These are phyloP conservation scores for Neonectria sp. DNA, from an alignment of 2,329 filamentous ascomycete species.

Conservation along the genomic window DNA sequence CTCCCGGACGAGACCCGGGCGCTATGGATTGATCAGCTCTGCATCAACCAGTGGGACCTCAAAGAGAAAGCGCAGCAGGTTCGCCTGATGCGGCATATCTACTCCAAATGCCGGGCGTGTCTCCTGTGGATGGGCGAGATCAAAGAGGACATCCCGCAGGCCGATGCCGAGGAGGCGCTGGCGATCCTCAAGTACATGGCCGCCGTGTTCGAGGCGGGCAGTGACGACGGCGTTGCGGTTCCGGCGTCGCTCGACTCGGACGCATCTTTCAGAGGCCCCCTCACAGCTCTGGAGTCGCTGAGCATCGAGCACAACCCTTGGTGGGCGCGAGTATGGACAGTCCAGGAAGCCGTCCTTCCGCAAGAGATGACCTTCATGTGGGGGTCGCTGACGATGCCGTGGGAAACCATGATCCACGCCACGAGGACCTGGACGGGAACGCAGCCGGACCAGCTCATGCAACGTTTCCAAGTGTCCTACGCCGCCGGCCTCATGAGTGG, in stretches of 20 bases:
- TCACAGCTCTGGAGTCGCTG: constrained; percentile 25
- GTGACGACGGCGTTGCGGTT: constrained; percentile 2
- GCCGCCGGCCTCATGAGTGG: neutral
- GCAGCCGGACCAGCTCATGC: neutral
- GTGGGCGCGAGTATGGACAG: constrained; percentile 29
- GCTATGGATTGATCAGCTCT: constrained; percentile 33
- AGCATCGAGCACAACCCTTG: constrained; percentile 19
- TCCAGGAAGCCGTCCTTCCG: constrained; percentile 32
- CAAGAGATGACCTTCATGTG: constrained; percentile 16
- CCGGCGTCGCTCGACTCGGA: constrained; percentile 12
- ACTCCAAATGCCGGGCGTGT: constrained; percentile 20
- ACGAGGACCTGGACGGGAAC: constrained; percentile 15
- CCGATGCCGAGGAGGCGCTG: constrained; percentile 18
- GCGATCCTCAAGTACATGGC: constrained; percentile 30
- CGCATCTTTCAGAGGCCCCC: constrained; percentile 8
- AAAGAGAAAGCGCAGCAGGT: constrained; percentile 30
- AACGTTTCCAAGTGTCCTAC: neutral
- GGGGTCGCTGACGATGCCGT: constrained; percentile 24
- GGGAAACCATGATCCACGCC: constrained; percentile 22
- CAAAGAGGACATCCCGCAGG: constrained; percentile 1
- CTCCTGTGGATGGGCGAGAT: constrained; percentile 31
- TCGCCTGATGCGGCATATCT: constrained; percentile 30
- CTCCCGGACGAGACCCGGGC: constrained; percentile 6
- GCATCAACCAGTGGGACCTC: constrained; percentile 34
- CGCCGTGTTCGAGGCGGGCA: constrained; percentile 11